Conservation (phyloP, 345 rosid genomes). For the Citrus sinensis region DNA sequence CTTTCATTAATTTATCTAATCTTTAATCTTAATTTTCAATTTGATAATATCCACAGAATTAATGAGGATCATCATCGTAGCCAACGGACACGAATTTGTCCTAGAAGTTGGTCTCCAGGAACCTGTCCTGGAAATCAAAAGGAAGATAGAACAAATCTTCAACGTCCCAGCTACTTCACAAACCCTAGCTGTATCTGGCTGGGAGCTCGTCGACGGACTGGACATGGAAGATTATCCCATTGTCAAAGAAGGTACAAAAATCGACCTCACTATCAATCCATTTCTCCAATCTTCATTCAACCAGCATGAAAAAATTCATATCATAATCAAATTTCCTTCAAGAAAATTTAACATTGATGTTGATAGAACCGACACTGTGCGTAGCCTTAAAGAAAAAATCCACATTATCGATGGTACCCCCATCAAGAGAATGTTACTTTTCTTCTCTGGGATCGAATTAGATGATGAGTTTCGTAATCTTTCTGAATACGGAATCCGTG, state of each 20-base stretch:
- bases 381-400: slow-evolving; percentile 82
- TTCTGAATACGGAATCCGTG: slow-evolving; percentile 59
- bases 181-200: slow-evolving; percentile 55
- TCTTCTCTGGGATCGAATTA: slow-evolving; percentile 57
- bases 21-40: neutral
- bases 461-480: slow-evolving; percentile 66
- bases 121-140: slow-evolving; percentile 60
- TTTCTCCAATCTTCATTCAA: slow-evolving; percentile 5
- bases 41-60: slow-evolving; percentile 5
- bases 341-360: slow-evolving; percentile 47
- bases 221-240: slow-evolving; percentile 94
- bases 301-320: slow-evolving; percentile 24
- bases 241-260: slow-evolving; percentile 57
- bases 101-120: slow-evolving; percentile 57
- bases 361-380: slow-evolving; percentile 70
- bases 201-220: slow-evolving; percentile 83
- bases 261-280: slow-evolving; percentile 55
- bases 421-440: slow-evolving; percentile 57
- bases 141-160: slow-evolving; percentile 45
- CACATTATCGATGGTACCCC: slow-evolving; percentile 65
- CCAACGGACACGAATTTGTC: slow-evolving; percentile 44
- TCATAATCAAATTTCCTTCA: slow-evolving; percentile 60
- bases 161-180: slow-evolving; percentile 50
- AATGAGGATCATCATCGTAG: slow-evolving; percentile 52
- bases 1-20: neutral